Evolutionary conservation across 2,329 filamentous ascomycete species (phyloP).

Genomic region (Fusarium tuaranense): DNA sequence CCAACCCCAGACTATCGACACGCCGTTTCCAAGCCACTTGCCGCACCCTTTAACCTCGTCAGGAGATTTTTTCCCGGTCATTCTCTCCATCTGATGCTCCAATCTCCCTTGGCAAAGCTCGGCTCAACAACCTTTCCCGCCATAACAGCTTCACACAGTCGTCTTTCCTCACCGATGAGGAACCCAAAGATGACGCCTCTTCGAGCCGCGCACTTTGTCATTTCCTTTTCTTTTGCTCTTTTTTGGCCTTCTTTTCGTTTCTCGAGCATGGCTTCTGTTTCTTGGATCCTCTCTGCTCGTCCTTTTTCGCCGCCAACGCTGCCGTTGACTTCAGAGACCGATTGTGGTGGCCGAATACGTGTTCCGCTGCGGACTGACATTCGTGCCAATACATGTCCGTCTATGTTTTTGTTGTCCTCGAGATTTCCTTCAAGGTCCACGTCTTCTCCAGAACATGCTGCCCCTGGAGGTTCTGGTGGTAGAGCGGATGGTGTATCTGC

Average conservation of each 20-base stretch:
- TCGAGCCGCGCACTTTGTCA: slow-evolving; percentile 72
- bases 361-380: slow-evolving; percentile 53
- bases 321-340: slow-evolving; percentile 64
- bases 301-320: slow-evolving; percentile 68
- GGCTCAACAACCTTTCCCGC: slow-evolving; percentile 68
- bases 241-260: slow-evolving; percentile 62
- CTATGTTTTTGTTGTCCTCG: slow-evolving; percentile 44
- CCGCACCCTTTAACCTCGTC: not conserved
- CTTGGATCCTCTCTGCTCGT: slow-evolving; percentile 61
- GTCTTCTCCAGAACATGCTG: not conserved
- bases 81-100: slow-evolving; percentile 69
- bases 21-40: not conserved
- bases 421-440: not conserved
- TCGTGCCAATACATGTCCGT: slow-evolving; percentile 53
- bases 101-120: slow-evolving; percentile 71
- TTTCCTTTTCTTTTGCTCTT: slow-evolving; percentile 61
- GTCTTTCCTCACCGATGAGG: slow-evolving; percentile 32
- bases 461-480: not conserved
- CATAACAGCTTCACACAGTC: slow-evolving; percentile 71
- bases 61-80: slow-evolving; percentile 4
- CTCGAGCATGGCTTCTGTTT: slow-evolving; percentile 63
- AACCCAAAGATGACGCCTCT: slow-evolving; percentile 69
- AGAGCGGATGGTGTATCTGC: not conserved
- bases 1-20: not conserved
- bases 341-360: slow-evolving; percentile 51